Conservation (phyloP, 306 rosid genomes). For the Rosa chinensis region DNA sequence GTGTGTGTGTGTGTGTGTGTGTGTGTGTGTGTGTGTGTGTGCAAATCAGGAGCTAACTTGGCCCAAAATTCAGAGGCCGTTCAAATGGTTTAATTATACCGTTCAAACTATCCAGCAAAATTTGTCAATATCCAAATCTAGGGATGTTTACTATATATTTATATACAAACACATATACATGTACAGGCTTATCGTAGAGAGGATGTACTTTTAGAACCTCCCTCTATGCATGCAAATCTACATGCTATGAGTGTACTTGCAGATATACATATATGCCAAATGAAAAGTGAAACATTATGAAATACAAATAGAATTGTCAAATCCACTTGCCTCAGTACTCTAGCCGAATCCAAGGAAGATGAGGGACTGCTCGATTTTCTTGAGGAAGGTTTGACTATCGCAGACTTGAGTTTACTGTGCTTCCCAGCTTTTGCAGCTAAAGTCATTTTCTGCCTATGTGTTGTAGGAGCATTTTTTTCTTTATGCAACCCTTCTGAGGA, state of each 20-base stretch:
- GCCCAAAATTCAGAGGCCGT: background rate
- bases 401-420: slow-evolving; percentile 31
- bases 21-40: no score
- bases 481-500: background rate
- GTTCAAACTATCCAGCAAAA: background rate
- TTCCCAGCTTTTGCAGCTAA: slow-evolving; percentile 24
- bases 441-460: background rate
- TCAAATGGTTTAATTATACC: background rate
- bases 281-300: background rate
- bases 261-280: background rate
- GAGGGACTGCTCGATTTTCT: slow-evolving; percentile 29
- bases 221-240: background rate
- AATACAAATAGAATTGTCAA: background rate
- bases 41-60: no score
- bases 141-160: background rate
- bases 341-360: slow-evolving; percentile 43
- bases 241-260: no score
- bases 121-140: background rate
- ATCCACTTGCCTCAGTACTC: slow-evolving; percentile 51
- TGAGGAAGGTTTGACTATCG: slow-evolving; percentile 30
- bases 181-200: background rate
- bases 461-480: background rate
- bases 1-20: accelerated
- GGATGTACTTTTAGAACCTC: background rate
- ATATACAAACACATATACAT: background rate